A percentile compares a stretch with the other conserved stretches of the same genome.
Conservation (phyloP, 83 land plant genomes). For the Larix sibirica region DNA sequence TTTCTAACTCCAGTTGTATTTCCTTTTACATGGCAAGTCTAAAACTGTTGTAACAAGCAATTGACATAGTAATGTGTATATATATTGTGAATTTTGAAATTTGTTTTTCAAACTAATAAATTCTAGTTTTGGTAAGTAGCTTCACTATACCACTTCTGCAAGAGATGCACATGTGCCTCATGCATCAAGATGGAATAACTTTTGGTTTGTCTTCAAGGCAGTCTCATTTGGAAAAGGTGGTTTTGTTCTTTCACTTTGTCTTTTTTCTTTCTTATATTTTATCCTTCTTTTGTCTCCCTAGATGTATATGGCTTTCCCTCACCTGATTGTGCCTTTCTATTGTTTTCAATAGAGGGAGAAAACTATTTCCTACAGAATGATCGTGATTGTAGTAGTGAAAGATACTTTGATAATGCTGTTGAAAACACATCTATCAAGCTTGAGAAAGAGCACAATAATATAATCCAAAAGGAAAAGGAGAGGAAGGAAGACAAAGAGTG, state of each 20-base stretch:
- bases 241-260: not conserved
- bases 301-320: not conserved
- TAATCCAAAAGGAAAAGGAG: slow-evolving; percentile 59
- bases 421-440: slow-evolving; percentile 35
- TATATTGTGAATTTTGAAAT: not conserved
- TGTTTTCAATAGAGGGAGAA: slow-evolving; percentile 50
- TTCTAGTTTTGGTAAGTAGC: slow-evolving; percentile 57
- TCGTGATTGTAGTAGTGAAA: slow-evolving; percentile 59
- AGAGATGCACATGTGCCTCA: slow-evolving; percentile 15
- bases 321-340: not conserved
- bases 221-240: slow-evolving; percentile 30
- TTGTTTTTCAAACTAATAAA: not conserved
- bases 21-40: not conserved
- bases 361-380: slow-evolving; percentile 25
- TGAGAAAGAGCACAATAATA: slow-evolving; percentile 64
- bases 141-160: slow-evolving; percentile 34
- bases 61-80: not conserved
- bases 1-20: not conserved
- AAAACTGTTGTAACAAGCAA: no score
- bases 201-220: slow-evolving; percentile 29
- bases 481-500: slow-evolving; percentile 48
- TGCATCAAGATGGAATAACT: slow-evolving; percentile 33
- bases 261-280: not conserved
- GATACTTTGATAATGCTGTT: slow-evolving; percentile 38
- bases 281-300: not conserved